Percentiles rank a stretch among this genome's conserved stretches.
These are phyloP conservation scores for Phytopythium sindhum DNA, from an alignment of 352 stramenopile genomes.

Conservation along the genomic window DNA sequence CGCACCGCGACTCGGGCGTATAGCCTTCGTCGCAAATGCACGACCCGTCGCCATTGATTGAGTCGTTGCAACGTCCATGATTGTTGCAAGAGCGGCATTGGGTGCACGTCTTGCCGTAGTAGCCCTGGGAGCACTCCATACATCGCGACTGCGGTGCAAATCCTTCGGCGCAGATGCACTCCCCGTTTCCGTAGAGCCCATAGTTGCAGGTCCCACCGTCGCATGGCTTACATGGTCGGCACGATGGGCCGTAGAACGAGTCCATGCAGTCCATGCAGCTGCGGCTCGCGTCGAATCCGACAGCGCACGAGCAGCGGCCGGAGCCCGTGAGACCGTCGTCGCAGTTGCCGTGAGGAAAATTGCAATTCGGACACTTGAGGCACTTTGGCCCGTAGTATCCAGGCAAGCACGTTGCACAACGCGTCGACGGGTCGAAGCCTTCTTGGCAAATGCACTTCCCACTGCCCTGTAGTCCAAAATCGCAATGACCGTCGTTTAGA, in stretches of 20 bases:
- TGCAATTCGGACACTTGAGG: conserved; percentile 72
- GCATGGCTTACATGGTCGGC: conserved; percentile 75
- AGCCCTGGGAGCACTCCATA: conserved; percentile 64
- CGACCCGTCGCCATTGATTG: conserved; percentile 49
- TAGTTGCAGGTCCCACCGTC: conserved; percentile 80
- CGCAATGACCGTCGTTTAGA: conserved; percentile 68
- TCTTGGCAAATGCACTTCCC: conserved; percentile 69
- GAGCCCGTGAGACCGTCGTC: conserved; percentile 77
- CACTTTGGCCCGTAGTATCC: conserved; percentile 72
- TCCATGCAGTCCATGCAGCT: conserved; percentile 86
- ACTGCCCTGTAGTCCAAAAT: conserved; percentile 52
- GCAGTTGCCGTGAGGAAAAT: conserved; percentile 83
- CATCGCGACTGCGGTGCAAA: conserved; percentile 74
- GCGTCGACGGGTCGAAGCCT: conserved; percentile 72
- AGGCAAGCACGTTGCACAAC: conserved; percentile 77
- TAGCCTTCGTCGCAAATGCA: conserved; percentile 88
- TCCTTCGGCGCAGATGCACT: conserved; percentile 78
- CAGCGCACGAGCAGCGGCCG: conserved; percentile 80
- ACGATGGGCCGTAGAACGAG: conserved; percentile 73
- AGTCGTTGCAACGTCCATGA: conserved; percentile 79
- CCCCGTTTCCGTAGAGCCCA: conserved; percentile 64
- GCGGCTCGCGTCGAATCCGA: conserved; percentile 65
- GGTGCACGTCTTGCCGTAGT: conserved; percentile 76
- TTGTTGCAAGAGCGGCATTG: conserved; percentile 81
- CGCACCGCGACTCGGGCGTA: conserved; percentile 65